Evolutionary conservation across 176 grass and related monocot genomes (phyloP), one percentile per base, ranked within the genome.

Genomic region (Oryza coarctata): DNA sequence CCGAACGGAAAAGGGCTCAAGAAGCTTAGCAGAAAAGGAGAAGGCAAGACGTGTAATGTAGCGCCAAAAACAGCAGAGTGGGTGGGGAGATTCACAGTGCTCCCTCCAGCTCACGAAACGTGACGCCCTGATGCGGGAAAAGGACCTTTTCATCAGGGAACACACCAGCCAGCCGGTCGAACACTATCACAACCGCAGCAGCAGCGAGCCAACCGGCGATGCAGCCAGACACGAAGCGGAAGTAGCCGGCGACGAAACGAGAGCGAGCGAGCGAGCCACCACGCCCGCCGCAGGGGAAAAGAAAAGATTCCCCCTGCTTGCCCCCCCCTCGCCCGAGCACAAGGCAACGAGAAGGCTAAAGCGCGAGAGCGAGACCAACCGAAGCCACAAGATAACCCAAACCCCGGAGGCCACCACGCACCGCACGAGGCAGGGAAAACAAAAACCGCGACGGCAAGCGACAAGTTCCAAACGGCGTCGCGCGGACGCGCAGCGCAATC

Each of bases 301-400:
- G 7, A 12, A 49, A 70, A 86, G 88, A 89, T 86, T 78, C 78
- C 67, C 9, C 77, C 65, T 2, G 4, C 25, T 76, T 89, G 75
- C 47, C 35, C 23, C 47, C 45, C 13, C 27, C 67, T 30, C 0
- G 26, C 50, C 55, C 79, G 47, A 35, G 83, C 66, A 66, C 87
- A 82, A 82, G 64, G 65, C 72, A 89, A 85, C 87, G 72, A 67
- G 26, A 12, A 15, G 50, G 50, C 50, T 55, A 2, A 10, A 6
- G 35, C 35, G 25, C 3, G 49, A 47, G 34, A 62, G 47, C 10
- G 63, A 50, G 22, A 47, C 65, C 38, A 25, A 28, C 23, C 76
- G 58, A 43, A 15, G 34, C 44, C 17, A 32, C 22, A 60, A 60
- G 5, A 60, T 9, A n/a, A n/a, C 20, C 22, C 55, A 60, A 60